Base-by-base conservation (phyloP, 2,329 filamentous ascomycete species). In the Microdochium bolleyi region DNA sequence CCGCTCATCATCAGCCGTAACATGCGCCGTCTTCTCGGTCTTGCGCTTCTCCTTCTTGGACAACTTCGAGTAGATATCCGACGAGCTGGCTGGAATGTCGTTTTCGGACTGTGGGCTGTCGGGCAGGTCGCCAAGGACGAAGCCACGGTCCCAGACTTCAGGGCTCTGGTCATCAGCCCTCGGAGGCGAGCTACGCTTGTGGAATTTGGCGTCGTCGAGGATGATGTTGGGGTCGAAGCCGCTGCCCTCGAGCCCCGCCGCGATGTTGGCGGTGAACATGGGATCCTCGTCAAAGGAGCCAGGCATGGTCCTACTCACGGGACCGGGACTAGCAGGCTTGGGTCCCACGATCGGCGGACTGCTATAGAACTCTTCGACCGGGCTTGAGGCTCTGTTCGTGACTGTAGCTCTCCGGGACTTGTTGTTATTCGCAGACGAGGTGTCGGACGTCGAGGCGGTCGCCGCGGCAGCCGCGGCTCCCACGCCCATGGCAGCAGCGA, bases 181-280 rank as follows among this genome's bases (percentile, higher is more conserved):
- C 3, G 83, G 82, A 8, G 84, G 82, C 1, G 84, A 86, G 51
- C 82, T 78, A 25, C 85, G 82, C 50, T 75, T 77, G 57, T 80
- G 80, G 61, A 84, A 89, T 1, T 67, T 71, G 0, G 82, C 79
- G 59, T 89, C 77, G 48, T 88, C 74, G 34, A 87, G 84, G 48
- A 89, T 82, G 53, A 89, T 82, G 41, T 86, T 78, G 3, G 84
- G 81, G 60, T 88, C 79, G 57, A 90, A 89, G 0, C 87, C 87
- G 48, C 83, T 80, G n/a, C 83, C 78, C 62, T 84, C 71, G 49
- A 88, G 73, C 1, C 83, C 85, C 49, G 85, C 87, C 53, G 85
- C 85, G 49, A 89, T 69, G 2, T 80, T 82, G 25, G 86, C 87
- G 8, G 84, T 82, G 58, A 90, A 89, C 51, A 83, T 83, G 9